phyloP scores from a whole-genome alignment of 495 filamentous ascomycete species.

The Xylaria longipes region DNA sequence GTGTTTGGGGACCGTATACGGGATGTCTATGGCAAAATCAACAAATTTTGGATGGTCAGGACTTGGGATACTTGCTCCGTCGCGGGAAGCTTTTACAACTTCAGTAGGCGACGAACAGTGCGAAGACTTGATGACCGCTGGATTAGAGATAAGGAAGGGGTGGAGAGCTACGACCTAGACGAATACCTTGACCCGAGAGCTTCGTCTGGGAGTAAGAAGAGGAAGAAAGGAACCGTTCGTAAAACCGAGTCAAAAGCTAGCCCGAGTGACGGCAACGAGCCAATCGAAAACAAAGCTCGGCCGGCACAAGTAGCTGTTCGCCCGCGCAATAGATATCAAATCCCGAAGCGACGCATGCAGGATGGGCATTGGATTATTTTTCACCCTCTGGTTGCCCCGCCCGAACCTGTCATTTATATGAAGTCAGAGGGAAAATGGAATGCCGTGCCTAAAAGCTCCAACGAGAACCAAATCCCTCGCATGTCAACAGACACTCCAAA shows the following conservation, averaged over 20 bases:
- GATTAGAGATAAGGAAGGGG: conserved; percentile 12
- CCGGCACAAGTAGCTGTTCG: not conserved
- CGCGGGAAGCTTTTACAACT: conserved; percentile 14
- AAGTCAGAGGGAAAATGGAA: too few relatives aligned
- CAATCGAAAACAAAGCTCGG: not conserved
- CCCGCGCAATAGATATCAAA: not conserved
- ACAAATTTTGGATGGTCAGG: conserved; percentile 9
- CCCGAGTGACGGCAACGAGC: not conserved
- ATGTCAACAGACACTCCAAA: not conserved
- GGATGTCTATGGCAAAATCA: not conserved
- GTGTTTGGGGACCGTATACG: not conserved
- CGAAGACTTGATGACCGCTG: conserved; percentile 13
- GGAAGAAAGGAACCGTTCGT: not conserved
- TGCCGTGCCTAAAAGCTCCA: not conserved
- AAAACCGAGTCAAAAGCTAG: not conserved
- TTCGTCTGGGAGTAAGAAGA: not conserved
- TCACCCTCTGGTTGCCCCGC: not conserved
- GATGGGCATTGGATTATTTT: conserved; percentile 13
- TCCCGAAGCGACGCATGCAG: not conserved
- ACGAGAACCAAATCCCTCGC: not conserved
- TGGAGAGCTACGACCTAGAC: conserved; percentile 2
- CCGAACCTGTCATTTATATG: not conserved
- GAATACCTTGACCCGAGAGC: not conserved
- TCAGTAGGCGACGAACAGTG: not conserved
- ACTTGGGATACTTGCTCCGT: conserved; percentile 13